Base-by-base conservation (phyloP, 805 yeast species). In the Metschnikowia cubensis region DNA sequence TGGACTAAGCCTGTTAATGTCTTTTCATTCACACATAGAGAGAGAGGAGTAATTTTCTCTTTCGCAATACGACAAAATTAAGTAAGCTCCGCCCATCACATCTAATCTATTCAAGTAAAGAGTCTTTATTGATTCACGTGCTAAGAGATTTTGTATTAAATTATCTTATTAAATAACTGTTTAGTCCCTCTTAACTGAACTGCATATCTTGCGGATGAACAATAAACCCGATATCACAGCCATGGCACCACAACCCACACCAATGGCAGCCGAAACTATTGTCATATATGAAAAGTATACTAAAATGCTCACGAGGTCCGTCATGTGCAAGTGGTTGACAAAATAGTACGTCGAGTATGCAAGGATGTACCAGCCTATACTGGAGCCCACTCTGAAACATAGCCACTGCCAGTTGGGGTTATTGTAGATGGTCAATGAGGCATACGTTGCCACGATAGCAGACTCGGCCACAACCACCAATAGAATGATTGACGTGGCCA, bases 381-480 rank as follows among this genome's bases (percentile, higher is more conserved):
- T 82, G 3, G 74, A 63, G 4, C 95, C 88, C 29, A 83, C 80
- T 48, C 81, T 65, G 65, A 88, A 89, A 11, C 89, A 74, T 56
- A 84, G 75, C 96, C 96, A 89, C 62, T 87, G 88, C 96, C 96
- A 90, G 56, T 76, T 70, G 45, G 80, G 79, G 60, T 80, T 78
- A 45, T 77, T 80, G 56, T 79, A 70, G 20, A 75, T 73, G 1
- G 73, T 64, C 59, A 89, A 72, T 40, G 85, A 76, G 39, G 85
- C 62, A 60, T 85, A 89, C 8, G 85, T 76, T 5, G 86, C 82
- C 39, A 89, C 80, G 21, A 89, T 75, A 7, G 91, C 81, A 47
- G 86, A 80, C 65, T 89, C 96, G 36, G 81, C 70, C 18, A 87
- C 82, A 13, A 87, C 82, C 34, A 86, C 71, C 40, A 81, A 67